Base-by-base conservation (phyloP, 345 rosid genomes). In the Citrus hindsii region DNA sequence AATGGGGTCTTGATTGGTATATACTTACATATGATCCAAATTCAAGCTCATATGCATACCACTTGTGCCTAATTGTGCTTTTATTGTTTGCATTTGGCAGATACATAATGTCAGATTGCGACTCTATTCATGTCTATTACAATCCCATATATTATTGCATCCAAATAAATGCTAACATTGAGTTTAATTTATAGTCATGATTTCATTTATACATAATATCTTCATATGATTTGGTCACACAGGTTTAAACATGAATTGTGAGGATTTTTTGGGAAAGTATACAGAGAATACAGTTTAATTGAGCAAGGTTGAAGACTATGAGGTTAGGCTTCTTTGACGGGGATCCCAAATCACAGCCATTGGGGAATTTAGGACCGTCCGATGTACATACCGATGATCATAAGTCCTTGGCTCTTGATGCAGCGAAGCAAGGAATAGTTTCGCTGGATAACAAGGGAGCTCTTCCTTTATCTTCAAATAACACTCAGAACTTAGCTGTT, bases 281-380 rank as follows among this genome's bases (percentile, higher is more conserved):
- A 84, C 88, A 3, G 86, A 71, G 27, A 84, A 84, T 62, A 88
- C 91, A 7, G 81, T 87, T 0, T 71, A 77, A 4, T 30, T 51
- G 64, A 81, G 79, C 9, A 84, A 84, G 61, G 77, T 88, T 24
- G 82, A 85, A 7, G 90, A 35, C 86, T n/a, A 80, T 87, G 86
- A 84, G 91, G 55, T 87, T 88, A 12, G 89, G 93, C 33, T 81
- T 88, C 83, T 90, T 87, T n/a, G 88, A 90, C 19, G 84, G 89
- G 18, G 83, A 87, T 81, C 91, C 88, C 4, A 81, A 80, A 48
- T 61, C 56, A 3, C 85, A 76, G 40, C 82, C 63, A 56, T 83
- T 81, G 67, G 90, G 91, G 24, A 74, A 88, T 42, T 85, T 85
- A 53, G 89, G 90, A 35, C 88, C 90, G 2, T 74, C 81, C 3